phyloP scores from a whole-genome alignment of 768 basidiomycete species.

The Tubosaeta brunneosetosa region DNA sequence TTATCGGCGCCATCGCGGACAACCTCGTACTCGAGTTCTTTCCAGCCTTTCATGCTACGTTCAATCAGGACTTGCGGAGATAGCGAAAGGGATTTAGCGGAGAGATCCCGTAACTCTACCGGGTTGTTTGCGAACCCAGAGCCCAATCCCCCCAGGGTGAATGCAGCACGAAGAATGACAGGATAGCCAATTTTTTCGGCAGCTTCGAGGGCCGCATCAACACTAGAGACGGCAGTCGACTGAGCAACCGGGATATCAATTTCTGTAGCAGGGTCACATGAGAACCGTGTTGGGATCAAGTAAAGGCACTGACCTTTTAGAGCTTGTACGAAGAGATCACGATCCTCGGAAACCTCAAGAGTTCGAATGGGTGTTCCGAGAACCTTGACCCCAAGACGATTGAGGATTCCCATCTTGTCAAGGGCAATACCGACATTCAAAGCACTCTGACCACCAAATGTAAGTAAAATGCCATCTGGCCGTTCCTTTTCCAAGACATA shows the following conservation, averaged over 20 bases:
- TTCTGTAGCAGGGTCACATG: slow-evolving; percentile 46
- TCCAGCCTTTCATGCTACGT: slow-evolving; percentile 99
- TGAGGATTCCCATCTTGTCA: slow-evolving; percentile 94
- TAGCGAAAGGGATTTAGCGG: slow-evolving; percentile 85
- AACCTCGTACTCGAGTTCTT: slow-evolving; percentile 98
- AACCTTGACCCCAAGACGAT: slow-evolving; percentile 88
- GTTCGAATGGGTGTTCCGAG: slow-evolving; percentile 94
- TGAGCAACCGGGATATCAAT: slow-evolving; percentile 95
- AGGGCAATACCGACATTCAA: slow-evolving; percentile 96
- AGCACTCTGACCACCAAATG: slow-evolving; percentile 97
- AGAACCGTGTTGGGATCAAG: not conserved
- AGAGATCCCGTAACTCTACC: slow-evolving; percentile 90
- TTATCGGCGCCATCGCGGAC: slow-evolving; percentile 98
- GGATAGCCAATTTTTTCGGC: slow-evolving; percentile 93
- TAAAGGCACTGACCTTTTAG: slow-evolving; percentile 67
- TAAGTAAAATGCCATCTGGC: slow-evolving; percentile 94
- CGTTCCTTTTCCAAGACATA: slow-evolving; percentile 98
- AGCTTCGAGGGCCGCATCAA: slow-evolving; percentile 87
- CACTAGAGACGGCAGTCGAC: slow-evolving; percentile 94
- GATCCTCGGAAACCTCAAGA: slow-evolving; percentile 94
- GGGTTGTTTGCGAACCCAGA: slow-evolving; percentile 96
- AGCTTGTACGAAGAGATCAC: slow-evolving; percentile 93
- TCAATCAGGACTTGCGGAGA: slow-evolving; percentile 97
- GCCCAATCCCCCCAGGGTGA: slow-evolving; percentile 96
- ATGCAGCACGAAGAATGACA: slow-evolving; percentile 94